These are phyloP conservation scores for Pseudoneurospora amorphoporcata DNA, from an alignment of 495 filamentous ascomycete species.

Conservation along the genomic window DNA sequence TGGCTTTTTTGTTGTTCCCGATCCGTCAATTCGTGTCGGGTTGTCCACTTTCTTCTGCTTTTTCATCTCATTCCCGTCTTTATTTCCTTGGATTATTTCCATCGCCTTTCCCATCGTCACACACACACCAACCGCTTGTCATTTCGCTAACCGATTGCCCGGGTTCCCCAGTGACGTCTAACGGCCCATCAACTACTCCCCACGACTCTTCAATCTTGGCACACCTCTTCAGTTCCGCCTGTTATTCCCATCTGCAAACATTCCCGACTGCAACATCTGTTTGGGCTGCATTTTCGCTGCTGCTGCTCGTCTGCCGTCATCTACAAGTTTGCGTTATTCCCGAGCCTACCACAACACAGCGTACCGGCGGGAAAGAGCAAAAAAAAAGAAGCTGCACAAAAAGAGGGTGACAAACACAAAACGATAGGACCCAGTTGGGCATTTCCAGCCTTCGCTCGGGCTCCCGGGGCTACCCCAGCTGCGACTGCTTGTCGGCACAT, in stretches of 20 bases:
- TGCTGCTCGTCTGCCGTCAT: not conserved
- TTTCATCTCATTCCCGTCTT: not conserved
- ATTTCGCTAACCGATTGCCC: not conserved
- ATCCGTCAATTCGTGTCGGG: too few relatives aligned
- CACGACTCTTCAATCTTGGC: not conserved
- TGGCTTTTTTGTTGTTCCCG: not conserved
- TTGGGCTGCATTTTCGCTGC: not conserved
- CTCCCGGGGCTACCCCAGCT: not conserved
- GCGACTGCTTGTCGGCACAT: not conserved
- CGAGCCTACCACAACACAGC: not conserved
- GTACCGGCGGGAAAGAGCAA: not conserved
- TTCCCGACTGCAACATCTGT: not conserved
- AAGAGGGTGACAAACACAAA: not conserved
- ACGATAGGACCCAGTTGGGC: not conserved
- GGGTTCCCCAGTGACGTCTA: not conserved
- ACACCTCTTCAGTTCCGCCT: not conserved
- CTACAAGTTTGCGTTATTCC: not conserved
- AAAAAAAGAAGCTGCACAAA: not conserved
- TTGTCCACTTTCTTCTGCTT: not conserved
- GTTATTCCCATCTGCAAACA: not conserved
- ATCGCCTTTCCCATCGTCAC: not conserved
- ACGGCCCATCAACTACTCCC: not conserved
- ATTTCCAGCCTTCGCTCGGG: not conserved
- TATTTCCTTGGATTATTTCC: not conserved
- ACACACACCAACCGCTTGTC: not conserved